phyloP scores from a whole-genome alignment of 2,329 filamentous ascomycete species.

The Fonsecaea erecta region DNA sequence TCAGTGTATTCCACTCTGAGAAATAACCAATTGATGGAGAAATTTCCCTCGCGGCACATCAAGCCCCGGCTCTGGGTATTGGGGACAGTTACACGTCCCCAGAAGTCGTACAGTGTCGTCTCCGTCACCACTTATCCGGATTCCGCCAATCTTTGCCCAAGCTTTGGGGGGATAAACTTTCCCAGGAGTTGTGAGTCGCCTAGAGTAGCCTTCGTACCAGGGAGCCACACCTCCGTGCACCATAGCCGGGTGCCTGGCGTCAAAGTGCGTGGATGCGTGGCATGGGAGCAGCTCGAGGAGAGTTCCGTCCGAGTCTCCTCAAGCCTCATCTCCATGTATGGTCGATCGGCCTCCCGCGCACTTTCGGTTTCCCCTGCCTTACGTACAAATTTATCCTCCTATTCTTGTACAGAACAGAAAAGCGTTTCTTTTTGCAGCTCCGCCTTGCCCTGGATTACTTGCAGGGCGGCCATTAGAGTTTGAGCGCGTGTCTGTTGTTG shows the following conservation, averaged over 20 bases:
- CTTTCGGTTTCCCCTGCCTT: neutral
- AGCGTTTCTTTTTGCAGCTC: neutral
- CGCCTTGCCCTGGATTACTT: neutral
- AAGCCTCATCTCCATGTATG: neutral
- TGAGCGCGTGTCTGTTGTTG: neutral
- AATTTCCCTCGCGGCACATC: neutral
- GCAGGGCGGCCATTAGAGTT: neutral
- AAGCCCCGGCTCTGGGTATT: neutral
- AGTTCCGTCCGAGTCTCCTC: neutral
- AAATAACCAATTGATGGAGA: neutral
- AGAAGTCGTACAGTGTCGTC: neutral
- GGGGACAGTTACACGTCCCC: neutral
- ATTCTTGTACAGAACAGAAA: neutral
- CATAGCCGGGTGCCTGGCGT: neutral
- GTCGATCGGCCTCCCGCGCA: neutral
- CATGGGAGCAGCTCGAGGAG: neutral
- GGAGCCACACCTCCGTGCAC: neutral
- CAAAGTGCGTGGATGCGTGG: neutral
- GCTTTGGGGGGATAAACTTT: slow-evolving; percentile 2
- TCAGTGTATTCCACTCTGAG: neutral
- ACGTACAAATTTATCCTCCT: neutral
- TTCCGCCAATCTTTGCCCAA: neutral
- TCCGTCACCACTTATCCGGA: neutral
- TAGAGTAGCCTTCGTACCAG: neutral
- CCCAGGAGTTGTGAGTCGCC: neutral